phyloP scores from a whole-genome alignment of 2,329 filamentous ascomycete genomes.

The Fusarium succisae region DNA sequence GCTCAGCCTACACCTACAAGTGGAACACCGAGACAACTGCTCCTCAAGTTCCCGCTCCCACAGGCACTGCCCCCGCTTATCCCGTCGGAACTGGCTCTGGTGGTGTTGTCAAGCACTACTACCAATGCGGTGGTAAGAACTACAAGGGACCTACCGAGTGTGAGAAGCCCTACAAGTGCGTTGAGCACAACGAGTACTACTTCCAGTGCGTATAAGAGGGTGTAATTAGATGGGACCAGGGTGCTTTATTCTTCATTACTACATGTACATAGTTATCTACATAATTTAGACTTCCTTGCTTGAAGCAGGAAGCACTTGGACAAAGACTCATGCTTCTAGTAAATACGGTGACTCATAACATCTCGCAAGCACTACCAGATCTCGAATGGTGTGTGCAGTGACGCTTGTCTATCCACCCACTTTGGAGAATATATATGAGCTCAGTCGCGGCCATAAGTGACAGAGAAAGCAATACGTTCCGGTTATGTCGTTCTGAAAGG shows the following conservation, averaged over 20 bases:
- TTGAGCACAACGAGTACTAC: conserved; percentile 33
- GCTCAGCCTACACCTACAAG: conserved; percentile 21
- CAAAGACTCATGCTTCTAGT: not conserved
- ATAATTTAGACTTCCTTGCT: conserved; percentile 25
- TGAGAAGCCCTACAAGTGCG: conserved; percentile 31
- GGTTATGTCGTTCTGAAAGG: not conserved
- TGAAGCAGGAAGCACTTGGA: conserved; percentile 19
- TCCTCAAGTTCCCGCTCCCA: conserved; percentile 1
- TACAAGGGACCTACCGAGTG: conserved; percentile 34
- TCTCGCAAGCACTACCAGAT: not conserved
- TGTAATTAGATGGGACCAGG: not conserved
- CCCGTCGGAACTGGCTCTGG: conserved; percentile 22
- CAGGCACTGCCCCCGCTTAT: conserved; percentile 19
- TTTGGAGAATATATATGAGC: not conserved
- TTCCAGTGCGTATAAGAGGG: conserved; percentile 29
- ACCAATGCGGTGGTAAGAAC: conserved; percentile 37
- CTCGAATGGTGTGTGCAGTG: not conserved
- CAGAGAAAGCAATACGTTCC: not conserved
- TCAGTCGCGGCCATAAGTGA: no score
- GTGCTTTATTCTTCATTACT: not conserved
- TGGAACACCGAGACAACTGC: conserved; percentile 35
- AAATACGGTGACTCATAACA: not conserved
- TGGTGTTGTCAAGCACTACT: conserved; percentile 21
- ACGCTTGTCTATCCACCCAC: no score
- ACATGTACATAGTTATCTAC: conserved; percentile 34